Evolutionary conservation across 1,284 basidiomycete genomes (phyloP), one percentile per base, ranked within the genome.

Genomic region (Cutaneotrichosporon sp.): DNA sequence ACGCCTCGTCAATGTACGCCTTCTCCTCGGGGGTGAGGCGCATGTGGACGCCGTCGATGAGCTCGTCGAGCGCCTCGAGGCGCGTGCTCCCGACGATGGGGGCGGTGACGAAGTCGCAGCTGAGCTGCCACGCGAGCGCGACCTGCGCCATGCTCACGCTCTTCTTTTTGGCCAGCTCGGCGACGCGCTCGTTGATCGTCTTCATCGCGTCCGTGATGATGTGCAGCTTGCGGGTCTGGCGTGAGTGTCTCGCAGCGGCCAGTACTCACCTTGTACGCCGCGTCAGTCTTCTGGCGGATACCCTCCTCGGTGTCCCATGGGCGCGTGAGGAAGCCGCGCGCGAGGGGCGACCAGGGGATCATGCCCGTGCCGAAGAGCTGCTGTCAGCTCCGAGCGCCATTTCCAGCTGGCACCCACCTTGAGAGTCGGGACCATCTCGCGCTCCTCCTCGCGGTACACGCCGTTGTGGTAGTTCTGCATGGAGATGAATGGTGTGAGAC

Each of bases 401-500:
- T 13, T n/a, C 8, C 51, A 33, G 22, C 11, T 52, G 4, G 20
- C 18, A 59, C 70, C 16, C 54, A 72, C 75, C 70, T 73, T 65
- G 54, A 78, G 71, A 22, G 72, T 76, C 0, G 87, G 86, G 70
- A 86, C 83, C 86, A 88, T 87, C 74, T 88, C 87, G 11, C 86
- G 64, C 65, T 78, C 76, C 62, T 78, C 76, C 66, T 89, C 87
- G n/a, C 87, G 81, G 65, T 88, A 88, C 18, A 84, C 62, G 3
- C 73, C 75, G 58, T 75, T 78, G 67, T 77, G 72, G 59, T 72
- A 85, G 71, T 87, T 87, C 72, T 90, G 88, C 87, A 89, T 88
- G 13, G 84, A 85, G 69, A 87, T 85, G 77, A 88, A 87, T 0
- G 84, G 85, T 0, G 86, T 87, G 31, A 87, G 79, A 20, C 83